phyloP scores from a whole-genome alignment of 2,329 filamentous ascomycete genomes.

The Fusarium continuum region DNA sequence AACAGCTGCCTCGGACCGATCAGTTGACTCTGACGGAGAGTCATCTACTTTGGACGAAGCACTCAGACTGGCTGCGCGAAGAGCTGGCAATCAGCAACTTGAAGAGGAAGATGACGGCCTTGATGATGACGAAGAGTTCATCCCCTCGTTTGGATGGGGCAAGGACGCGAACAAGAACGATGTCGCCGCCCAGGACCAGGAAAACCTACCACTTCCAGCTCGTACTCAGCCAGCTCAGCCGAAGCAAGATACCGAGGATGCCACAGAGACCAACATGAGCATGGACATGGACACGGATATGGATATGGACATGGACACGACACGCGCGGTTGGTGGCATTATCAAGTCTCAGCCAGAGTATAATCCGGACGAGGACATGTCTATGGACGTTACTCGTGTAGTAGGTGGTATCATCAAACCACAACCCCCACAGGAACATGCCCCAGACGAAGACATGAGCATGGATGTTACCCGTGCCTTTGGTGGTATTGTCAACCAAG shows the following conservation, averaged over 20 bases:
- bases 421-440: conserved; percentile 53
- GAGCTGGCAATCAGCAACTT: conserved; percentile 77
- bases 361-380: conserved; percentile 73
- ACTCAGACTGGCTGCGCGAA: conserved; percentile 76
- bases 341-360: conserved; percentile 52
- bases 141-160: conserved; percentile 80
- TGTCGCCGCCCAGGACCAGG: conserved; percentile 52
- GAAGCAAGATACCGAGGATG: conserved; percentile 38
- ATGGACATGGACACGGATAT: conserved; percentile 56
- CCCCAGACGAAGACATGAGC: conserved; percentile 75
- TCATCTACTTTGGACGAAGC: conserved; percentile 81
- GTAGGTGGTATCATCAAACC: conserved; percentile 62
- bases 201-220: conserved; percentile 44
- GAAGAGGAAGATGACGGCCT: conserved; percentile 65
- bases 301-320: conserved; percentile 61
- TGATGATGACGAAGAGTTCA: conserved; percentile 72
- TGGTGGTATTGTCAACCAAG: conserved; percentile 73
- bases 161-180: conserved; percentile 59
- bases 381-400: conserved; percentile 91
- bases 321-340: conserved; percentile 64
- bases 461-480: conserved; percentile 93
- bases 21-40: conserved; percentile 69
- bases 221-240: conserved; percentile 16
- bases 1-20: conserved; percentile 69
- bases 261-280: conserved; percentile 50